Evolutionary conservation across 108 stramenopile genomes (phyloP).

Genomic region (Mediolabrus comicus): DNA sequence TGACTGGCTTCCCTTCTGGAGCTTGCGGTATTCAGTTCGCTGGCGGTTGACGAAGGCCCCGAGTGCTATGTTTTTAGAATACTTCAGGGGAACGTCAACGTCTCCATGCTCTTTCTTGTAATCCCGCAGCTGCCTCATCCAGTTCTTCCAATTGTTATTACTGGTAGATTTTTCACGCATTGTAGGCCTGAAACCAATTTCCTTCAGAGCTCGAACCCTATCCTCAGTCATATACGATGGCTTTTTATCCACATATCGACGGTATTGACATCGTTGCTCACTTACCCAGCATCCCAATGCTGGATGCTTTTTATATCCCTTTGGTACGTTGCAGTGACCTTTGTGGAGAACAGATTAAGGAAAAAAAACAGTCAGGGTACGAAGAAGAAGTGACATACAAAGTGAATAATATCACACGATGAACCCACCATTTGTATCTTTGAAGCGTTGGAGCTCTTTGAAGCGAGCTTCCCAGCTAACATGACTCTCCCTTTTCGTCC

Average conservation of each 20-base stretch:
- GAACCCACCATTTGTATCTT: slow-evolving; percentile 6
- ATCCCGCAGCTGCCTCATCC: slow-evolving; percentile 32
- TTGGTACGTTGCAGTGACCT: slow-evolving; percentile 46
- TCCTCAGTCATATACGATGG: slow-evolving; percentile 35
- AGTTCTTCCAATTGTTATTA: slow-evolving; percentile 40
- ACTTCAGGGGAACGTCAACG: slow-evolving; percentile 40
- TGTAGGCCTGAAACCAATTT: slow-evolving; percentile 38
- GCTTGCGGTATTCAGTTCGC: slow-evolving; percentile 39
- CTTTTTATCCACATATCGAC: slow-evolving; percentile 25
- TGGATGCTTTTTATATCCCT: slow-evolving; percentile 30
- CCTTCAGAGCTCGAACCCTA: slow-evolving; percentile 26
- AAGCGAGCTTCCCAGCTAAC: slow-evolving; percentile 37
- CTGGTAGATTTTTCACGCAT: slow-evolving; percentile 17
- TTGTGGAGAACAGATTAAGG: background rate
- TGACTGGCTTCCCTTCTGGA: slow-evolving; percentile 33
- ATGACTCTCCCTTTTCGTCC: slow-evolving; percentile 29
- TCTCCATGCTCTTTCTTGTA: slow-evolving; percentile 37
- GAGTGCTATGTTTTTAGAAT: slow-evolving; percentile 15
- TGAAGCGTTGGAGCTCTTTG: slow-evolving; percentile 29
- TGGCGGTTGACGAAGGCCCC: slow-evolving; percentile 45
- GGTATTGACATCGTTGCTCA: slow-evolving; percentile 42
- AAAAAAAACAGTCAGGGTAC: background rate
- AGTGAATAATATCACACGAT: background rate
- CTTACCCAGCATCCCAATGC: slow-evolving; percentile 45
- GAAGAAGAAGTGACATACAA: background rate